phyloP scores from a whole-genome alignment of 192 early-diverging fungal genomes.

The Dissophora ornata region DNA sequence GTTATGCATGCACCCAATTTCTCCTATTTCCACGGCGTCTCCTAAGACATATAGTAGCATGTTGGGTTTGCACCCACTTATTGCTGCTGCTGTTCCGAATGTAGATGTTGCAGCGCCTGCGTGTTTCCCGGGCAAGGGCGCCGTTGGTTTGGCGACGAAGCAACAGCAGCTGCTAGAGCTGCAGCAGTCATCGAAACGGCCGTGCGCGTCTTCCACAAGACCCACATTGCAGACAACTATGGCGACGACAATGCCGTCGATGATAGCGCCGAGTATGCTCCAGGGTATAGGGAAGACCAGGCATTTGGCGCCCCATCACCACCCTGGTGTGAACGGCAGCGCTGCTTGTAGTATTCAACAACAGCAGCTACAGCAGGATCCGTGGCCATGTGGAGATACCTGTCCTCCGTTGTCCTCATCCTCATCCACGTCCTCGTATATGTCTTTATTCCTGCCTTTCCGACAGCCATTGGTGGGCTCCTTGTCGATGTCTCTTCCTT shows the following conservation, averaged over 20 bases:
- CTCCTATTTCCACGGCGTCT: neutral
- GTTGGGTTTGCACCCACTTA: no score
- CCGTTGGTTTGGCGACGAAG: constrained; percentile 23
- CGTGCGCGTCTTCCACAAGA: neutral
- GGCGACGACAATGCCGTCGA: neutral
- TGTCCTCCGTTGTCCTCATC: no score
- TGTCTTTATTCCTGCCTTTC: no score
- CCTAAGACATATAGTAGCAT: no score
- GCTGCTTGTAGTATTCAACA: no score
- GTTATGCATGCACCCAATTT: neutral
- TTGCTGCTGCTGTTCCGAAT: neutral
- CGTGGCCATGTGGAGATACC: neutral
- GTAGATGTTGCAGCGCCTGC: constrained; percentile 27
- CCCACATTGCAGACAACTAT: neutral
- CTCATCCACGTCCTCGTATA: no score
- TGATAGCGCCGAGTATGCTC: neutral
- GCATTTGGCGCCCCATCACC: constrained; percentile 39
- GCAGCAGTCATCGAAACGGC: constrained; percentile 25
- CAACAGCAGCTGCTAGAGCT: constrained; percentile 26
- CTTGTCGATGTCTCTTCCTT: no score
- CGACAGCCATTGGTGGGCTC: no score
- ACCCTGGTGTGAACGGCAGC: neutral
- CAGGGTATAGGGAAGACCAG: neutral
- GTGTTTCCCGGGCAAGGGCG: constrained; percentile 32
- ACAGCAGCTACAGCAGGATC: neutral